Evolutionary conservation across 495 filamentous ascomycete species (phyloP).

Genomic region (Hypoxylon rickii): DNA sequence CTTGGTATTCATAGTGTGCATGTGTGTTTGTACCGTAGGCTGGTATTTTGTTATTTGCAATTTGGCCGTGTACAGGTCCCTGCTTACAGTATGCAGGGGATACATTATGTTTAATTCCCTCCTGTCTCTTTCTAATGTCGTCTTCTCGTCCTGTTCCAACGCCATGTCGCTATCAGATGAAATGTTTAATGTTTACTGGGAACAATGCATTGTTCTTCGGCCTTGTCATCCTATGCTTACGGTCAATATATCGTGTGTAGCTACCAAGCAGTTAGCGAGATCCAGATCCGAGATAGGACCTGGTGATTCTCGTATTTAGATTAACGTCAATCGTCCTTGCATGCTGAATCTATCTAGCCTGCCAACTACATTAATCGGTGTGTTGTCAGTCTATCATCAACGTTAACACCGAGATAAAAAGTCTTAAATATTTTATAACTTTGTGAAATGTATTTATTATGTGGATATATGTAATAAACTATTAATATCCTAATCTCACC

Average conservation of each 20-base stretch:
- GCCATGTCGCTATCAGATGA: too few species aligned
- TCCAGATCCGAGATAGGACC: neutral
- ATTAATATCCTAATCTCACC: neutral
- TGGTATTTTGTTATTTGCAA: too few species aligned
- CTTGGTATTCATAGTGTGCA: too few species aligned
- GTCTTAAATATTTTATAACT: neutral
- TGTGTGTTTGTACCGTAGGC: too few species aligned
- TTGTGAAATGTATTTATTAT: neutral
- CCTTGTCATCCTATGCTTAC: neutral
- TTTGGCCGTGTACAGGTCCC: neutral
- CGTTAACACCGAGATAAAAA: neutral
- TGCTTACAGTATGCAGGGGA: neutral
- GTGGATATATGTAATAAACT: neutral
- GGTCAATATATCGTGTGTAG: conserved; percentile 1
- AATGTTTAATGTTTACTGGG: too few species aligned
- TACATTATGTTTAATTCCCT: neutral
- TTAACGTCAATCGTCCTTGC: neutral
- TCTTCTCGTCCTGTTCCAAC: too few species aligned
- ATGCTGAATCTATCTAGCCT: neutral
- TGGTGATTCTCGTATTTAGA: conserved; percentile 14
- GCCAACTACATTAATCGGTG: too few species aligned
- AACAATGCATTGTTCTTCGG: conserved; percentile 3
- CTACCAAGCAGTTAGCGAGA: neutral
- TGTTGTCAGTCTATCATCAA: neutral
- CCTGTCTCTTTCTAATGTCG: too few species aligned